These are phyloP conservation scores for Phytophthora multivora DNA, from an alignment of 352 stramenopile genomes.

Conservation along the genomic window DNA sequence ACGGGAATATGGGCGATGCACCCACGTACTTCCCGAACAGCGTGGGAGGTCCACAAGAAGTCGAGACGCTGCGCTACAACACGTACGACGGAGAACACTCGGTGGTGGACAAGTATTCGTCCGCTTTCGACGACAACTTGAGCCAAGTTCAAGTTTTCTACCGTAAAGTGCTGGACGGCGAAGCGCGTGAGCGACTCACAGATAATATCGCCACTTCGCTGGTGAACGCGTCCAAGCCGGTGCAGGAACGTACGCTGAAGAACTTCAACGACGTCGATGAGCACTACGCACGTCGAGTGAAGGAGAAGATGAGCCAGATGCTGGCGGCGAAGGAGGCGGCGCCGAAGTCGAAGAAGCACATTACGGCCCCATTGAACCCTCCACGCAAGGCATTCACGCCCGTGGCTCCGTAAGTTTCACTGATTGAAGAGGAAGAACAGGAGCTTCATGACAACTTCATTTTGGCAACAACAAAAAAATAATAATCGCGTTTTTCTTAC, in stretches of 20 bases:
- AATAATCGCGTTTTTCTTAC: too few species aligned
- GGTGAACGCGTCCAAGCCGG: slow-evolving; percentile 41
- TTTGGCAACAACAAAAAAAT: not conserved
- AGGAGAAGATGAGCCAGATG: slow-evolving; percentile 47
- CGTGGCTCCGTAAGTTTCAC: slow-evolving; percentile 27
- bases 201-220: slow-evolving; percentile 78
- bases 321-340: slow-evolving; percentile 22
- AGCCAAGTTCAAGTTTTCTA: slow-evolving; percentile 73
- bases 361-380: slow-evolving; percentile 34
- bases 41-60: slow-evolving; percentile 44
- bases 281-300: slow-evolving; percentile 37
- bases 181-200: slow-evolving; percentile 61
- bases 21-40: slow-evolving; percentile 87
- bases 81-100: slow-evolving; percentile 31
- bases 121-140: slow-evolving; percentile 80
- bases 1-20: slow-evolving; percentile 62
- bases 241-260: slow-evolving; percentile 38
- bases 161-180: slow-evolving; percentile 62
- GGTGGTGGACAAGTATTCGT: slow-evolving; percentile 55
- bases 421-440: not conserved
- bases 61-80: slow-evolving; percentile 24
- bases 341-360: slow-evolving; percentile 33
- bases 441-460: too few species aligned
- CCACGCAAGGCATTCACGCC: slow-evolving; percentile 41
- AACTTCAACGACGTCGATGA: slow-evolving; percentile 43